Conservation (phyloP, 1,139 yeast genomes). For the Kodamaea plutei region DNA sequence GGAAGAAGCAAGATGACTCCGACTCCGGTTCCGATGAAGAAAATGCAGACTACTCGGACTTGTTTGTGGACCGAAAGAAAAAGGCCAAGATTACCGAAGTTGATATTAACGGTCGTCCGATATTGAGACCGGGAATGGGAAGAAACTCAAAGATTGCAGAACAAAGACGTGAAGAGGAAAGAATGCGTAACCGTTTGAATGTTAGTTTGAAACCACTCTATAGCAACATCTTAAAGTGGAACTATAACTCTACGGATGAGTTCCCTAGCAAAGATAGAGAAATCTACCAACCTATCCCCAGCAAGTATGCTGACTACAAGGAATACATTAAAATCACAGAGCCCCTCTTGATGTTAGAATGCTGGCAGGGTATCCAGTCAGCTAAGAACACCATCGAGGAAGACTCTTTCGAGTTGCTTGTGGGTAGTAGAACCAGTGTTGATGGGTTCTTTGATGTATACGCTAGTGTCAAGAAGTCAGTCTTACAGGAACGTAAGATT, state of each 20-base stretch:
- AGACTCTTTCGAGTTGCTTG: constrained; percentile 59
- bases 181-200: constrained; percentile 75
- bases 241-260: constrained; percentile 53
- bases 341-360: constrained; percentile 81
- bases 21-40: constrained; percentile 31
- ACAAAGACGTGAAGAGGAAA: constrained; percentile 64
- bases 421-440: constrained; percentile 79
- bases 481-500: constrained; percentile 49
- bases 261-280: constrained; percentile 51
- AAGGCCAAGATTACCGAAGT: constrained; percentile 36
- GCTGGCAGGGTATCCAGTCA: constrained; percentile 87
- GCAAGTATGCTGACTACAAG: constrained; percentile 47
- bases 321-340: constrained; percentile 69
- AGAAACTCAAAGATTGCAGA: constrained; percentile 15
- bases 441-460: constrained; percentile 88
- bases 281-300: constrained; percentile 34
- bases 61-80: constrained; percentile 34
- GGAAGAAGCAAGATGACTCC: constrained; percentile 26
- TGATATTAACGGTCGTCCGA: constrained; percentile 35
- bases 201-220: constrained; percentile 79
- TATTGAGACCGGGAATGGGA: constrained; percentile 14
- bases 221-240: constrained; percentile 69
- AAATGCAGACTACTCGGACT: constrained; percentile 39
- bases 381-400: constrained; percentile 64
- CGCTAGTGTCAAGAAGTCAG: constrained; percentile 61